phyloP scores from a whole-genome alignment of 768 basidiomycete species.

The Floccularia luteovirens region DNA sequence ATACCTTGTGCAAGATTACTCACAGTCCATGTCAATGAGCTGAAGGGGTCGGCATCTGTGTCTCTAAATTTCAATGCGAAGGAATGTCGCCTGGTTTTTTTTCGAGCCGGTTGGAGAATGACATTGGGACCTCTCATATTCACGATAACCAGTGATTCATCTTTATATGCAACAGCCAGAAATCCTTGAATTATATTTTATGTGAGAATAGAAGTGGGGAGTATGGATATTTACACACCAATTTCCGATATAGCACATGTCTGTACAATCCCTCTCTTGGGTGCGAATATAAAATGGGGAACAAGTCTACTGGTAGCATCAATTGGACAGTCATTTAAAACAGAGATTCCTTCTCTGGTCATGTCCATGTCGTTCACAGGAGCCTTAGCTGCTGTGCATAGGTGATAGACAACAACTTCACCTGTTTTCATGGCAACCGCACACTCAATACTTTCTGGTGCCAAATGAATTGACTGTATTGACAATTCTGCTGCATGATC shows the following conservation, averaged over 20 bases:
- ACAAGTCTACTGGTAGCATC: conserved; percentile 31
- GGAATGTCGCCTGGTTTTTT: conserved; percentile 27
- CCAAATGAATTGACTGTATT: conserved; percentile 40
- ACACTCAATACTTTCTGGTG: conserved; percentile 50
- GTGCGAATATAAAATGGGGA: conserved; percentile 53
- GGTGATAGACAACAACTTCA: conserved; percentile 45
- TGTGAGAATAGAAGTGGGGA: conserved; percentile 2
- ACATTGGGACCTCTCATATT: conserved; percentile 73
- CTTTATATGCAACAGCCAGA: conserved; percentile 61
- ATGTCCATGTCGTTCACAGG: not conserved
- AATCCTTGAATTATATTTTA: conserved; percentile 46
- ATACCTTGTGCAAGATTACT: conserved; percentile 47
- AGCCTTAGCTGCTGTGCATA: conserved; percentile 12
- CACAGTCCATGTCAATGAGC: conserved; percentile 62
- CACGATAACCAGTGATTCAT: conserved; percentile 52
- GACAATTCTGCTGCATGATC: conserved; percentile 7
- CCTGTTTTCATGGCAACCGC: conserved; percentile 47
- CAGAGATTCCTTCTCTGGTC: conserved; percentile 31
- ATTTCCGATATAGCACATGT: conserved; percentile 65
- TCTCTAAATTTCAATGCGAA: conserved; percentile 22
- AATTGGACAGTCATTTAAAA: conserved; percentile 18
- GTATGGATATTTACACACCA: conserved; percentile 34
- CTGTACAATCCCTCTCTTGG: conserved; percentile 38
- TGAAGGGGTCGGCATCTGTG: conserved; percentile 33
- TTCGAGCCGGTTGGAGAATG: conserved; percentile 41